phyloP scores from a whole-genome alignment of 208 protist genomes.

The Trypanosoma cruzi region DNA sequence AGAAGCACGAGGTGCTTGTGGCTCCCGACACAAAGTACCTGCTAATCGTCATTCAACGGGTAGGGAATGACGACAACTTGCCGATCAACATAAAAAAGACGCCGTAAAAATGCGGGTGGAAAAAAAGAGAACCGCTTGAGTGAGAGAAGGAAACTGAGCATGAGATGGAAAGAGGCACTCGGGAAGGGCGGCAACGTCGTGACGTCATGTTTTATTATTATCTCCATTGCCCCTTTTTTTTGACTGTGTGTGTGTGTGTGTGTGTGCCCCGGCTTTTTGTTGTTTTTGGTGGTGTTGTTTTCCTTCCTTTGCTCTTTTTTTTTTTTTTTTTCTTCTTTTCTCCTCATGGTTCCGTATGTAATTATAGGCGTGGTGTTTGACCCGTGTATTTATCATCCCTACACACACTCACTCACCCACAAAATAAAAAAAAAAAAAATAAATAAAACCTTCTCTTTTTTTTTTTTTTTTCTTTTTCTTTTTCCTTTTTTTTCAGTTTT shows the following conservation, averaged over 20 bases:
- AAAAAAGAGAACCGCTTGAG: background rate
- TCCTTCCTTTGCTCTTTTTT: background rate
- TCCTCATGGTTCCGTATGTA: conserved; percentile 7
- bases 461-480: background rate
- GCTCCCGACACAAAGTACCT: conserved; percentile 94
- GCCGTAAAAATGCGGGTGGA: conserved; percentile 25
- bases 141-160: background rate
- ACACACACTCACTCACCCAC: too few species aligned
- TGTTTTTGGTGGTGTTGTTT: background rate
- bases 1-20: conserved; percentile 97
- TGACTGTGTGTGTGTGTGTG: background rate
- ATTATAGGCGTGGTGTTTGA: background rate
- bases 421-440: too few species aligned
- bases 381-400: background rate
- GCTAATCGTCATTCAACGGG: conserved; percentile 89
- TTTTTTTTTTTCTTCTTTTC: background rate
- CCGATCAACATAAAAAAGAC: conserved; percentile 14
- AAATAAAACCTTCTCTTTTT: background rate
- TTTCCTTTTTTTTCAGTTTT: background rate
- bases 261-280: background rate
- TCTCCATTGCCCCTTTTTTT: background rate
- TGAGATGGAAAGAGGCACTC: too few species aligned
- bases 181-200: too few species aligned
- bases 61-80: conserved; percentile 40
- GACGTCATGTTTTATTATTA: too few species aligned